Percentiles rank a stretch among this genome's conserved stretches.
These are phyloP conservation scores for Acanthochlamys bracteata DNA, from an alignment of 106 monocot species.

Conservation along the genomic window DNA sequence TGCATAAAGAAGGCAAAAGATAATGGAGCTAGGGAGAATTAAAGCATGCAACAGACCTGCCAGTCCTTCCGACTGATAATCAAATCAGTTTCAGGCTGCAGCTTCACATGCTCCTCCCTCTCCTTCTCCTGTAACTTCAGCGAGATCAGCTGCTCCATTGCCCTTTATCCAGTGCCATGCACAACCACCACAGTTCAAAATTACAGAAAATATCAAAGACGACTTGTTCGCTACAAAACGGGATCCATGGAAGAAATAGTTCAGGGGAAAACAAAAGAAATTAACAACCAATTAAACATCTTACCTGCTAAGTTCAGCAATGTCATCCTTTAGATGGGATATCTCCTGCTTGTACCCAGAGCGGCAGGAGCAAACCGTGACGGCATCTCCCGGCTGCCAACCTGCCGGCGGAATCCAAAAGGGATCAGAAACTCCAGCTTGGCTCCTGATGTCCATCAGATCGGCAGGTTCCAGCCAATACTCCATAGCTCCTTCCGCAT, in stretches of 20 bases:
- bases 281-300: background rate
- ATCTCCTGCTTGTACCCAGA: conserved; percentile 20
- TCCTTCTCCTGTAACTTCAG: conserved; percentile 26
- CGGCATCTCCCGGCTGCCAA: conserved; percentile 60
- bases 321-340: conserved; percentile 29
- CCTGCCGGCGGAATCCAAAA: conserved; percentile 77
- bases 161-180: conserved; percentile 19
- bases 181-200: background rate
- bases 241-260: background rate
- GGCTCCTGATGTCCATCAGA: conserved; percentile 38
- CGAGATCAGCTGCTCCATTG: conserved; percentile 33
- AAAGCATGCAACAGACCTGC: conserved; percentile 10
- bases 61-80: background rate
- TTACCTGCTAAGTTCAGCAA: conserved; percentile 40
- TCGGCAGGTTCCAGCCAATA: conserved; percentile 93
- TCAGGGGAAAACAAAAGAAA: background rate
- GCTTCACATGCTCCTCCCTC: background rate
- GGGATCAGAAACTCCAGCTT: conserved; percentile 59
- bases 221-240: background rate
- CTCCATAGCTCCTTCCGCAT: conserved; percentile 91
- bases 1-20: background rate
- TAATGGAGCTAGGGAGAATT: background rate
- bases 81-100: background rate
- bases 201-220: too few relatives aligned
- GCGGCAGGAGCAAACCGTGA: conserved; percentile 10